Percentiles rank a stretch among this genome's conserved stretches.
These are phyloP conservation scores for Saposhnikovia divaricata DNA, from an alignment of 129 eudicot species.

Conservation along the genomic window DNA sequence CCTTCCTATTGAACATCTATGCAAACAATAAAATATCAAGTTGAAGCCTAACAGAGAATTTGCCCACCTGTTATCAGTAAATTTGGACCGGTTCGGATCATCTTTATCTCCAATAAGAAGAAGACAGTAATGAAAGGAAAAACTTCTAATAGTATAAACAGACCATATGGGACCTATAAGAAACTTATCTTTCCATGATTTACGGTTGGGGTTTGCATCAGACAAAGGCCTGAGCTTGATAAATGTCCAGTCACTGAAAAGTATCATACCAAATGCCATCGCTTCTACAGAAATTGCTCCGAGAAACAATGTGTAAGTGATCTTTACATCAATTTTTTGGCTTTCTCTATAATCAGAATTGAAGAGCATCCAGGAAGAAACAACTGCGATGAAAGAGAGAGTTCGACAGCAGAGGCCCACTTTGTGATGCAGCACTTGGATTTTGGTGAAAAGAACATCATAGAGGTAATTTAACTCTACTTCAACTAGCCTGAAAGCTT, in stretches of 20 bases:
- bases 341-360: not conserved
- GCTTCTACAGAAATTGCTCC: conserved; percentile 45
- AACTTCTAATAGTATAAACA: too few relatives aligned
- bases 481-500: conserved; percentile 47
- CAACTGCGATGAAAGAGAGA: conserved; percentile 17
- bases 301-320: conserved; percentile 36
- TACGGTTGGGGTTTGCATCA: not conserved
- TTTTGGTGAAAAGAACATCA: conserved; percentile 55
- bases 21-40: conserved; percentile 27
- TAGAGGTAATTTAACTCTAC: conserved; percentile 56
- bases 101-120: not conserved
- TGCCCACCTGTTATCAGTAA: conserved; percentile 25
- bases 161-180: too few relatives aligned
- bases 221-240: conserved; percentile 21
- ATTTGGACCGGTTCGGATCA: too few relatives aligned
- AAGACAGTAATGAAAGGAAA: too few relatives aligned
- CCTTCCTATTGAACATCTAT: not conserved
- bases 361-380: conserved; percentile 28
- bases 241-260: conserved; percentile 45
- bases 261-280: conserved; percentile 30
- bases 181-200: not conserved
- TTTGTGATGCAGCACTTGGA: conserved; percentile 19
- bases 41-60: conserved; percentile 11
- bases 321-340: conserved; percentile 16
- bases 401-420: conserved; percentile 14